phyloP scores from a whole-genome alignment of 2,329 filamentous ascomycete genomes.

The Mycosphaerella arachidis region DNA sequence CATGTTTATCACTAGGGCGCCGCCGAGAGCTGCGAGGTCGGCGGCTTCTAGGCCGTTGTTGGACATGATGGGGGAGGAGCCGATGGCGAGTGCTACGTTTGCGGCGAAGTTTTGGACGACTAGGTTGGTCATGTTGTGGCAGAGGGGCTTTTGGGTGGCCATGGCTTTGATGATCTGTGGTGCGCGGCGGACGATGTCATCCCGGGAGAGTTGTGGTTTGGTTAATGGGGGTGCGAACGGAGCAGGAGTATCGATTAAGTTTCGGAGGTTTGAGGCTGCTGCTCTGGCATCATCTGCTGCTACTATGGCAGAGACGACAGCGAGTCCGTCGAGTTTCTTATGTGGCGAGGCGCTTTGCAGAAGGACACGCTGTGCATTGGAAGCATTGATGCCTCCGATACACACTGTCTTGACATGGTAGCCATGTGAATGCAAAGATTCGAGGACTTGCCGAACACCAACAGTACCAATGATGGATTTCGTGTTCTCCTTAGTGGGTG shows the following conservation, averaged over 20 bases:
- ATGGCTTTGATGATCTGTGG: constrained; percentile 53
- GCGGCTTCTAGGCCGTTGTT: constrained; percentile 76
- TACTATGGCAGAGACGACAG: constrained; percentile 85
- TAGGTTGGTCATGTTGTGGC: constrained; percentile 84
- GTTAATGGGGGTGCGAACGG: constrained; percentile 31
- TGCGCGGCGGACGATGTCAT: constrained; percentile 25
- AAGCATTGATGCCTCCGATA: constrained; percentile 81
- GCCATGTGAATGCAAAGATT: constrained; percentile 50
- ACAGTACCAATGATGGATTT: constrained; percentile 73
- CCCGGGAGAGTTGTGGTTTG: constrained; percentile 28
- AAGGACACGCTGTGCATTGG: constrained; percentile 69
- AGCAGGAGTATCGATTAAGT: constrained; percentile 49
- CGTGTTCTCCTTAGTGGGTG: constrained; percentile 80
- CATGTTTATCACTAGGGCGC: constrained; percentile 88
- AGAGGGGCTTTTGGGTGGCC: constrained; percentile 60
- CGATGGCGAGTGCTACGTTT: constrained; percentile 79
- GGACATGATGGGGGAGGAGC: constrained; percentile 90
- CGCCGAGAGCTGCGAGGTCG: constrained; percentile 73
- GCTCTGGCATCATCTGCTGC: constrained; percentile 62
- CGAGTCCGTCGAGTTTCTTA: constrained; percentile 72
- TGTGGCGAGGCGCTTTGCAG: constrained; percentile 58
- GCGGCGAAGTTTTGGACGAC: constrained; percentile 95
- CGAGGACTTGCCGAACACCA: constrained; percentile 64
- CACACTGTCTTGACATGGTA: constrained; percentile 62
- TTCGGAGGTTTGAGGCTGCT: constrained; percentile 57